These are phyloP conservation scores for Mycogone perniciosa DNA, from an alignment of 2,329 filamentous ascomycete species.

Conservation along the genomic window DNA sequence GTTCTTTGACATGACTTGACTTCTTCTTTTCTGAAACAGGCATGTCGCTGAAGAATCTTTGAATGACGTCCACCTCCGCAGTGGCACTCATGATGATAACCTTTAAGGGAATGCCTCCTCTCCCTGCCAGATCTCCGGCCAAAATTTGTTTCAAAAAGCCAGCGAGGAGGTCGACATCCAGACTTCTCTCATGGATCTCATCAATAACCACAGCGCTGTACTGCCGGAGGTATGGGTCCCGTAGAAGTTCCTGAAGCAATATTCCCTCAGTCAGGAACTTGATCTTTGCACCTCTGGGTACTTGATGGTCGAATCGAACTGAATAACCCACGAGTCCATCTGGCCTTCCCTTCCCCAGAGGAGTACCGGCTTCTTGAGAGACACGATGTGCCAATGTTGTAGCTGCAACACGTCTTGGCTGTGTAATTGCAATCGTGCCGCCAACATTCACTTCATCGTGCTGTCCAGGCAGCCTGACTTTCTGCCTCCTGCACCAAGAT, in stretches of 20 bases:
- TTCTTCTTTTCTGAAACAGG: slow-evolving; percentile 13
- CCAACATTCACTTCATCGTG: slow-evolving; percentile 50
- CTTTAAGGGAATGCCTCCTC: slow-evolving; percentile 71
- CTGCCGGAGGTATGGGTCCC: slow-evolving; percentile 72
- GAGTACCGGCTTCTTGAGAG: slow-evolving; percentile 63
- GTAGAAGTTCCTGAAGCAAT: slow-evolving; percentile 85
- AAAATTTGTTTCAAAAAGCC: slow-evolving; percentile 82
- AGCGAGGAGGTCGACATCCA: slow-evolving; percentile 86
- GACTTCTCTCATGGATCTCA: slow-evolving; percentile 92
- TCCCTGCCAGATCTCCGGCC: slow-evolving; percentile 52
- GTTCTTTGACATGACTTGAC: slow-evolving; percentile 33
- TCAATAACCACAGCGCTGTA: slow-evolving; percentile 92
- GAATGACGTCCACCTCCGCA: slow-evolving; percentile 74
- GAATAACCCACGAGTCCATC: slow-evolving; percentile 74
- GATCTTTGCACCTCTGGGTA: slow-evolving; percentile 74
- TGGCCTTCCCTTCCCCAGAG: slow-evolving; percentile 35
- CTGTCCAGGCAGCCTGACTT: slow-evolving; percentile 39
- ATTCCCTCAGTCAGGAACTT: slow-evolving; percentile 97
- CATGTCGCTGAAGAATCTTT: slow-evolving; percentile 60
- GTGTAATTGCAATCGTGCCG: slow-evolving; percentile 85
- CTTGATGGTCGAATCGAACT: slow-evolving; percentile 85
- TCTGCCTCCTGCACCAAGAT: slow-evolving; percentile 65
- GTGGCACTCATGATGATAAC: slow-evolving; percentile 97
- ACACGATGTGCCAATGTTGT: slow-evolving; percentile 86
- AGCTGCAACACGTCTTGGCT: slow-evolving; percentile 88